Conservation (phyloP, 345 rosid genomes). For the Hevea brasiliensis region DNA sequence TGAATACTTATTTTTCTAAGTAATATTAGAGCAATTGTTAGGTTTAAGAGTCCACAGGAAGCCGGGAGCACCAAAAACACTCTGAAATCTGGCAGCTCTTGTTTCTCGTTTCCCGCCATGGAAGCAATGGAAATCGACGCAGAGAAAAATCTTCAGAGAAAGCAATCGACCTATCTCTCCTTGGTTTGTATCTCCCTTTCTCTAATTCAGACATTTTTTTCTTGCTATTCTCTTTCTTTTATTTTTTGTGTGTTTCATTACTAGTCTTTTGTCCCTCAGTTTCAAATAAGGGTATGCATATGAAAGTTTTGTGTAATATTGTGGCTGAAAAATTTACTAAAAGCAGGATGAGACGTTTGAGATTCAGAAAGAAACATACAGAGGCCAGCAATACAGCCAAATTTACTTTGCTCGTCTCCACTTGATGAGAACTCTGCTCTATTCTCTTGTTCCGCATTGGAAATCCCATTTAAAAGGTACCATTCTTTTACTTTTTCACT, state of each 20-base stretch:
- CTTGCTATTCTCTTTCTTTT: not conserved
- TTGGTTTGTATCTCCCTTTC: slow-evolving; percentile 36
- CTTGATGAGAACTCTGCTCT: slow-evolving; percentile 68
- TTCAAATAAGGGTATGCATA: not conserved
- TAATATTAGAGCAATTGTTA: too few relatives aligned
- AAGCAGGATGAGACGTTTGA: slow-evolving; percentile 71
- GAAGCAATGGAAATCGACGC: slow-evolving; percentile 59
- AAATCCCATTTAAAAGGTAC: slow-evolving; percentile 74
- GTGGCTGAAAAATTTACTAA: not conserved
- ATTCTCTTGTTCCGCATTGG: slow-evolving; percentile 76
- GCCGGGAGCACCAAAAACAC: too few relatives aligned
- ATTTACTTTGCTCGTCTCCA: slow-evolving; percentile 87
- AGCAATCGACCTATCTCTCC: slow-evolving; percentile 46
- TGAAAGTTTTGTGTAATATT: not conserved
- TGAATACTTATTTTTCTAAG: too few relatives aligned
- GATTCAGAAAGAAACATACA: slow-evolving; percentile 70
- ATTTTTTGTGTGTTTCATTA: not conserved
- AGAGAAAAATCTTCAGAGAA: slow-evolving; percentile 46
- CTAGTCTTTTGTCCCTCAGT: slow-evolving; percentile 2
- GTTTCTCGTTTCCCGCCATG: slow-evolving; percentile 30
- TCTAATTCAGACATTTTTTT: not conserved
- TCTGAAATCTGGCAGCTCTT: too few relatives aligned
- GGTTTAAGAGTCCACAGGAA: too few relatives aligned
- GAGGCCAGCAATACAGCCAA: slow-evolving; percentile 94
- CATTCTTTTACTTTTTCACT: not conserved